A percentile compares a stretch with the other conserved stretches of the same genome.
These are phyloP conservation scores for Solanum virginianum DNA, from an alignment of 257 asterid species.

Conservation along the genomic window DNA sequence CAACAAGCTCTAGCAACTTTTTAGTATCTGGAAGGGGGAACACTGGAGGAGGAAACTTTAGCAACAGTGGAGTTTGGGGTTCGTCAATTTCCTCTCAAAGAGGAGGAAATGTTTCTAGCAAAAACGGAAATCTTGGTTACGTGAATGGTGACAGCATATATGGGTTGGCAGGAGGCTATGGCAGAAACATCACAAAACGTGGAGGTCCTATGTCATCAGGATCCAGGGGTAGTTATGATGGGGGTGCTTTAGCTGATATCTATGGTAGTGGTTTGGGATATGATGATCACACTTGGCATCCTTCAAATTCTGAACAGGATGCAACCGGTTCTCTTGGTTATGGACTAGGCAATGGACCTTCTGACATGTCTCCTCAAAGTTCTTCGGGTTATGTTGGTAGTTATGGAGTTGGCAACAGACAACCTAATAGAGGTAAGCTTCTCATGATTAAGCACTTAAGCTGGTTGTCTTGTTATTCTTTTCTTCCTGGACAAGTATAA, in stretches of 20 bases:
- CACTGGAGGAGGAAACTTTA: not conserved
- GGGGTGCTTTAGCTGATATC: constrained; percentile 26
- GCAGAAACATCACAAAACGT: constrained; percentile 20
- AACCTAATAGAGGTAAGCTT: constrained; percentile 43
- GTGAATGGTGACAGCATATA: constrained; percentile 35
- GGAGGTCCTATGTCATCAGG: constrained; percentile 23
- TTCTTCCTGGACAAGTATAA: not conserved
- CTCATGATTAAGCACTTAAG: not conserved
- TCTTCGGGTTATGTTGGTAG: constrained; percentile 42
- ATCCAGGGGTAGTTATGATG: constrained; percentile 29
- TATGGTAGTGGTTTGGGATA: constrained; percentile 30
- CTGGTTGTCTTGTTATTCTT: not conserved
- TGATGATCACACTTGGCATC: constrained; percentile 56
- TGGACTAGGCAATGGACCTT: constrained; percentile 22
- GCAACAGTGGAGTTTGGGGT: constrained; percentile 36
- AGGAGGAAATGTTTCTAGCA: constrained; percentile 15
- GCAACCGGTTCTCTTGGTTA: constrained; percentile 35
- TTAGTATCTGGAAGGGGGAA: constrained; percentile 20
- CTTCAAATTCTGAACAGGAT: constrained; percentile 32
- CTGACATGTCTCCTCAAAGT: constrained; percentile 30
- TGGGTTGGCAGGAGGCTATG: constrained; percentile 31
- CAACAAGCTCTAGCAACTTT: constrained; percentile 27
- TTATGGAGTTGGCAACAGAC: constrained; percentile 40
- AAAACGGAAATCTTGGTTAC: constrained; percentile 10
- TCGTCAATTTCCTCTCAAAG: constrained; percentile 12